Evolutionary conservation across 768 basidiomycete species (phyloP), one percentile per base, ranked within the genome.

Genomic region (Amanita molliuscula): DNA sequence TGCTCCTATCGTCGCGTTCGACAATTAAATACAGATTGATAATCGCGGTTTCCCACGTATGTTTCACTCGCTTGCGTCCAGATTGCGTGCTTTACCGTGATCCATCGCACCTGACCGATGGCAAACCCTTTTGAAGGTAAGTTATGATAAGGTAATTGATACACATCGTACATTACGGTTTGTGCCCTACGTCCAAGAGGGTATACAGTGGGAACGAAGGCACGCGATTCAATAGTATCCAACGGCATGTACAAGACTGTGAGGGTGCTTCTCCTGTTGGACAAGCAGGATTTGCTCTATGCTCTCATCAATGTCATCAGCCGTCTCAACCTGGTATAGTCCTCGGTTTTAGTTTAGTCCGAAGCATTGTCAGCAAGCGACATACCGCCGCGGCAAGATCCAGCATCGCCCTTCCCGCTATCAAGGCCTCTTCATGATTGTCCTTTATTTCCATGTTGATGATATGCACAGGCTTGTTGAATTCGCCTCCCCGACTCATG

Each of bases 381-480:
- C 90, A 69, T 60, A 96, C 95, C 48, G 93, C 86, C 43, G 80
- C 73, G 6, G 91, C 92, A 18, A 99, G 71, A 59, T 95, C 94
- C 25, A 98, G 71, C 62, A 98, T 93, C 2, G 95, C 93, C 64
- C 84, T 89, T 15, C 96, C 95, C 21, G 96, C 96, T 55, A 97
- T 91, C 42, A 87, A 72, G 0, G 96, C 96, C 66, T 99, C 96
- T 73, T 98, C 96, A 58, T 97, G 94, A 61, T 96, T 98, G 67
- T 99, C 96, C 70, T 89, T 96, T 67, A 98, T 98, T 62, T 99
- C 96, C 53, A 98, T 79, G 66, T 99, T 99, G 60, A 99, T 89
- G 37, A 99, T 65, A 65, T 99, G 96, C 15, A 98, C 92, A 1
- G 94, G 88, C 53, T 84, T 84, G 69, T 92, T 97, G 61, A 82